Evolutionary conservation across 345 rosid species (phyloP), one percentile per base, ranked within the genome.

Genomic region (Citrus cavaleriei): DNA sequence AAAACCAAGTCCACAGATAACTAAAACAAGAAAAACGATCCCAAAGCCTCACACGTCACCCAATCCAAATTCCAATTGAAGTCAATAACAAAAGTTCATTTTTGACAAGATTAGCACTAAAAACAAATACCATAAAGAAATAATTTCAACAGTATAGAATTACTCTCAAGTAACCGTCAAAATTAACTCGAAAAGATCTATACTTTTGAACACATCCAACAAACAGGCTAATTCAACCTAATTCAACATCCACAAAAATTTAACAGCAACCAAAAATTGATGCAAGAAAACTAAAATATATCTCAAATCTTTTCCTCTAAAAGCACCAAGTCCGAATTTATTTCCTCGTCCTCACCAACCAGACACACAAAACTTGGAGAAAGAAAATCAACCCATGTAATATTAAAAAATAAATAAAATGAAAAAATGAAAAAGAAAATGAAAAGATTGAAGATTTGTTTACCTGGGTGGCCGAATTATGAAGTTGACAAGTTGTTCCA

Each of bases 401-500:
- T 40, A 73, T 27, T 54, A n/a, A n/a, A n/a, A n/a, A n/a, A 9
- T 46, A 32, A 5, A 46, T 40, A 66, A 24, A 70, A 81, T 42
- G 0, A 83, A 8, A 14, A 24, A 70, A 81, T 28, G 51, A 7
- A 27, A 70, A 68, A n/a, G 5, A 60, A 22, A 24, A 57, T 14
- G 46, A 37, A 59, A 54, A 78, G 55, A 12, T 7, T 16, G 58
- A 24, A 73, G 69, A 72, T 19, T 62, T 54, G 42, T 76, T 46
- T 74, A 93, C 99, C 99, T 91, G 85, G 99, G 97, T 72, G 99
- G 99, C 73, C 99, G 91, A 80, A 96, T 93, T 14, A 96, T 91
- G 84, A 96, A 96, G 92, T 86, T 96, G 34, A 96, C 90, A 79
- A 96, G 97, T 84, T 92, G 98, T 78, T 94, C 98, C 98, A 94